Evolutionary conservation across 305 asterid species (phyloP).

Genomic region (Ajuga reptans): DNA sequence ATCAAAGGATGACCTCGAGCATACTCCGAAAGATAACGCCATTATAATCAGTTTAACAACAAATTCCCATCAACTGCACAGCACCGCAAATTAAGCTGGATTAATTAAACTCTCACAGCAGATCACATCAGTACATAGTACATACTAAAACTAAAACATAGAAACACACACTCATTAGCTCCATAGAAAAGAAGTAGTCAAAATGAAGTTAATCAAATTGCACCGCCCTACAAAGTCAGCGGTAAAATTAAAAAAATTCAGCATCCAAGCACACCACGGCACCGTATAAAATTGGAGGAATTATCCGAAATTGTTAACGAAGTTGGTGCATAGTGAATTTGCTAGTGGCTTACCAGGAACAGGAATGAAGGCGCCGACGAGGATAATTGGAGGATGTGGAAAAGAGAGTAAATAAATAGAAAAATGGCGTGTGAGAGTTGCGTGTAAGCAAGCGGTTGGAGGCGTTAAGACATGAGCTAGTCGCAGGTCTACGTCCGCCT

Average conservation of each 20-base stretch:
- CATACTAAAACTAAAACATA: not conserved
- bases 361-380: conserved; percentile 10
- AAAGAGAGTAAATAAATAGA: conserved; percentile 2
- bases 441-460: conserved; percentile 48
- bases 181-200: not conserved
- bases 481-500: conserved; percentile 41
- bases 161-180: not conserved
- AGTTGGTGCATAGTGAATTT: not conserved
- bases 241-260: not conserved
- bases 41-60: conserved; percentile 26
- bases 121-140: not conserved
- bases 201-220: conserved; percentile 1
- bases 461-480: conserved; percentile 44
- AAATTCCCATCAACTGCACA: conserved; percentile 27
- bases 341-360: conserved; percentile 20
- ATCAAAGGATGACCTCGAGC: conserved; percentile 45
- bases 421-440: conserved; percentile 48
- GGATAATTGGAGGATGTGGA: not conserved
- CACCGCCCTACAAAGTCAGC: not conserved
- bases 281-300: not conserved
- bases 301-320: not conserved
- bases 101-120: not conserved
- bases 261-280: not conserved
- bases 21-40: conserved; percentile 50
- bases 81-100: conserved; percentile 6